phyloP scores from a whole-genome alignment of 2,329 filamentous ascomycete species.

The Colletotrichum viniferum region DNA sequence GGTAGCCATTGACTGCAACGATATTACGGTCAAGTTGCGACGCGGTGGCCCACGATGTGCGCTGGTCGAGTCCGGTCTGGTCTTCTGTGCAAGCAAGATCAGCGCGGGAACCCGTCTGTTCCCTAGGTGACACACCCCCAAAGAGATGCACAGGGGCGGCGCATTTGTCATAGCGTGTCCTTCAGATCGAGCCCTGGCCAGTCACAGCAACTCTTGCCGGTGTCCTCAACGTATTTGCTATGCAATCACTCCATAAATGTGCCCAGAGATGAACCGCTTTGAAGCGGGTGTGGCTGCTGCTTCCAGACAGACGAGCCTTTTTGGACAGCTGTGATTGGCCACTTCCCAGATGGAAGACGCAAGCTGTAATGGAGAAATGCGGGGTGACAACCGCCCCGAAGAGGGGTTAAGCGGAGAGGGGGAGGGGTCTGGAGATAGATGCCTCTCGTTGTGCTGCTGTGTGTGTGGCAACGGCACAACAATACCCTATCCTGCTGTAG shows the following conservation, averaged over 20 bases:
- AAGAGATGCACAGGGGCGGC: not conserved
- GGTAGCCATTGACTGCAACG: not conserved
- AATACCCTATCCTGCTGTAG: not conserved
- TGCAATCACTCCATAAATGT: not conserved
- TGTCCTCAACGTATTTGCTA: not conserved
- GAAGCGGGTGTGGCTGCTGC: constrained; percentile 16
- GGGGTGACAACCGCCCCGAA: not conserved
- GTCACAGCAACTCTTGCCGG: not conserved
- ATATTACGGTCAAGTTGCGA: not conserved
- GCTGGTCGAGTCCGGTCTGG: not conserved
- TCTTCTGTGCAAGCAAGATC: not conserved
- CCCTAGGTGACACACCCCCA: not conserved
- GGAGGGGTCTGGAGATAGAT: not conserved
- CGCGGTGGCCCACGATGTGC: not conserved
- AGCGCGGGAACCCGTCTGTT: not conserved
- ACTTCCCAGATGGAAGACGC: not conserved
- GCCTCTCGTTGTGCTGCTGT: not conserved
- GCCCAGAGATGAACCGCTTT: constrained; percentile 8
- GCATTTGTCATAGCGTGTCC: constrained; percentile 3
- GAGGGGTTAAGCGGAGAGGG: not conserved
- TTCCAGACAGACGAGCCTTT: not conserved
- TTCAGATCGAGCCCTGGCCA: not conserved
- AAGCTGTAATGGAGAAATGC: constrained; percentile 15
- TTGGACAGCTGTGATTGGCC: not conserved
- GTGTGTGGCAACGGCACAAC: not conserved